Evolutionary conservation across 2,329 filamentous ascomycete genomes (phyloP).

Genomic region (Colletotrichum sp.): DNA sequence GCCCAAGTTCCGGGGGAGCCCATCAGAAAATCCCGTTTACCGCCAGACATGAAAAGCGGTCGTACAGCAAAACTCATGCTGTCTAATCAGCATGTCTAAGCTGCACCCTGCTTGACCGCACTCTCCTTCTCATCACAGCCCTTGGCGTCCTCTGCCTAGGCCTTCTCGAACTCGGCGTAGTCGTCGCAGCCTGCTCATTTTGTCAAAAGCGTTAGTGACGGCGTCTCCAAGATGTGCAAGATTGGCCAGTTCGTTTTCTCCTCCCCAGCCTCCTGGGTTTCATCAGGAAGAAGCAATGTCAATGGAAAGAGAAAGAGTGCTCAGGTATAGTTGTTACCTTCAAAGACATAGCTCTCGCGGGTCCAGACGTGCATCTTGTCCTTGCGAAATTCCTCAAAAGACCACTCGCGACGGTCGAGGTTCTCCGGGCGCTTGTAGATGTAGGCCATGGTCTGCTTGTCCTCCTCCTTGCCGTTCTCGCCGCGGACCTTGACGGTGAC

Average conservation of each 20-base stretch:
- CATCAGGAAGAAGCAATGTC: neutral
- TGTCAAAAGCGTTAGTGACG: neutral
- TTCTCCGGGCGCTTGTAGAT: slow-evolving; percentile 56
- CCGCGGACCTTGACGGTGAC: slow-evolving; percentile 53
- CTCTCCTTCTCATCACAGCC: neutral
- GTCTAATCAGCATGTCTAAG: neutral
- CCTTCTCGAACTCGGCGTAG: slow-evolving; percentile 8
- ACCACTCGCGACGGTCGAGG: slow-evolving; percentile 82
- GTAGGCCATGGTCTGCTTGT: slow-evolving; percentile 65
- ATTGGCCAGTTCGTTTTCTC: neutral
- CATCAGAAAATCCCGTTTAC: slow-evolving; percentile 14
- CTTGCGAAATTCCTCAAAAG: slow-evolving; percentile 80
- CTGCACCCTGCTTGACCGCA: neutral
- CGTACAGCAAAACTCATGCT: neutral
- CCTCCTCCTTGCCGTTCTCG: slow-evolving; percentile 37
- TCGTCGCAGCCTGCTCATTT: slow-evolving; percentile 10
- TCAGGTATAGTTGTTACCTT: slow-evolving; percentile 32
- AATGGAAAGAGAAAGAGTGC: neutral
- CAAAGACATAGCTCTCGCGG: slow-evolving; percentile 51
- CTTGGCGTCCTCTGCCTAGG: neutral
- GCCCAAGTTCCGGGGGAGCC: neutral
- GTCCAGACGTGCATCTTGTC: slow-evolving; percentile 70
- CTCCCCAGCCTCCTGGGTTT: neutral
- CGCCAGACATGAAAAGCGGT: neutral
- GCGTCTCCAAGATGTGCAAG: neutral